A percentile compares a stretch with the other conserved stretches of the same genome.
Evolutionary conservation across 2,329 filamentous ascomycete genomes (phyloP).

Genomic region (Lecanicillium sp.): DNA sequence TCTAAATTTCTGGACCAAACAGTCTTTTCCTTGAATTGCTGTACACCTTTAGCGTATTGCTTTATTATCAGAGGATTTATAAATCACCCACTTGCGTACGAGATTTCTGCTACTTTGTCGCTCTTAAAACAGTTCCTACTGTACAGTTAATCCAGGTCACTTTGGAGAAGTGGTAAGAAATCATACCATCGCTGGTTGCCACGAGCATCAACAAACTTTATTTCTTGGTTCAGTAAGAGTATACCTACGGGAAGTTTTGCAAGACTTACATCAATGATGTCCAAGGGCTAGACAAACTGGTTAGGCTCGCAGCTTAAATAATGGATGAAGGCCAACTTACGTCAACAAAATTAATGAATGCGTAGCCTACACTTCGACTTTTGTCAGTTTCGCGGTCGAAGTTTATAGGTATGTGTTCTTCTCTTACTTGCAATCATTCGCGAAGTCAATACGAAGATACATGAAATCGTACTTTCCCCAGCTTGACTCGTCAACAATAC

Average conservation of each 20-base stretch:
- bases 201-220: constrained; percentile 63
- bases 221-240: neutral
- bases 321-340: constrained; percentile 38
- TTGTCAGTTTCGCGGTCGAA: neutral
- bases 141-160: neutral
- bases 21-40: constrained; percentile 90
- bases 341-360: constrained; percentile 90
- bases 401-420: neutral
- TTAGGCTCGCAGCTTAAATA: constrained; percentile 26
- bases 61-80: accelerated
- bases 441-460: constrained; percentile 87
- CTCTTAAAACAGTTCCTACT: constrained; percentile 72
- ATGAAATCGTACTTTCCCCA: constrained; percentile 87
- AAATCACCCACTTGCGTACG: constrained; percentile 74
- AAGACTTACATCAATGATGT: constrained; percentile 68
- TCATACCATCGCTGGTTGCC: constrained; percentile 65
- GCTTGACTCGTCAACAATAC: constrained; percentile 69
- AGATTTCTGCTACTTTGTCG: constrained; percentile 81
- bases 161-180: constrained; percentile 10
- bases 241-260: too few species aligned
- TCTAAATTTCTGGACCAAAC: constrained; percentile 87
- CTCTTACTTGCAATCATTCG: constrained; percentile 72
- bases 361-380: constrained; percentile 73
- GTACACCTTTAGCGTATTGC: constrained; percentile 17
- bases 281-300: constrained; percentile 45